These are phyloP conservation scores for Obba rivulosa DNA, from an alignment of 768 basidiomycete species.

Conservation along the genomic window DNA sequence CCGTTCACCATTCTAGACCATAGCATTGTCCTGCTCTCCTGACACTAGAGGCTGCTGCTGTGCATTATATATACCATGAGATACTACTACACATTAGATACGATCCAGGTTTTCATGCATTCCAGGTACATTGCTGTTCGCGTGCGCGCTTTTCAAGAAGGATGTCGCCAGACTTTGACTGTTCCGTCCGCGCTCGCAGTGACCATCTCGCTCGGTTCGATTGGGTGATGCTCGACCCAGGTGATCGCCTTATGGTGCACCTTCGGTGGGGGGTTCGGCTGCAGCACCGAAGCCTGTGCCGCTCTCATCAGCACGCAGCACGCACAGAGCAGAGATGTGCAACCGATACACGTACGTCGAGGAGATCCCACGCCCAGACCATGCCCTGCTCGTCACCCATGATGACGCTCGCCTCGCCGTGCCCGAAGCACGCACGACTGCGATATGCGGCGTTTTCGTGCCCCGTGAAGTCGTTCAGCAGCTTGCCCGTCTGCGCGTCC, in stretches of 20 bases:
- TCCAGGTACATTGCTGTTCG: not conserved
- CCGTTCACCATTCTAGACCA: too few species aligned
- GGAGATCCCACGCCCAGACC: conserved; percentile 91
- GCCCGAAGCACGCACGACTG: conserved; percentile 76
- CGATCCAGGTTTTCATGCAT: conserved; percentile 20
- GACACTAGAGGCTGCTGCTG: conserved; percentile 7
- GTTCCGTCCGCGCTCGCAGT: conserved; percentile 90
- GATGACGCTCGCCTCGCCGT: conserved; percentile 75
- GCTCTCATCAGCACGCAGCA: too few species aligned
- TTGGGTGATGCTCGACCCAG: conserved; percentile 90
- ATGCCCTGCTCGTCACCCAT: conserved; percentile 88
- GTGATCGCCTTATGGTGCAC: conserved; percentile 82
- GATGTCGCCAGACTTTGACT: conserved; percentile 72
- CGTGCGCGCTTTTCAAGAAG: not conserved
- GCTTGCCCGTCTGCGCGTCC: conserved; percentile 75
- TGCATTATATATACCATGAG: conserved; percentile 16
- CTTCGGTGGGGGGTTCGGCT: conserved; percentile 70
- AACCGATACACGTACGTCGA: conserved; percentile 57
- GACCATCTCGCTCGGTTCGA: conserved; percentile 74
- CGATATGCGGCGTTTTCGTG: conserved; percentile 74
- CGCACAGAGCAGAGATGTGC: conserved; percentile 3
- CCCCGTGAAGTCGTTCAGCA: conserved; percentile 81
- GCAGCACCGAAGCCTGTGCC: conserved; percentile 59
- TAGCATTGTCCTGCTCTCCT: too few species aligned
- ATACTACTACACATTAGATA: conserved; percentile 22